These are phyloP conservation scores for Pichia sp. DNA, from an alignment of 1,139 yeast genomes.

Conservation along the genomic window DNA sequence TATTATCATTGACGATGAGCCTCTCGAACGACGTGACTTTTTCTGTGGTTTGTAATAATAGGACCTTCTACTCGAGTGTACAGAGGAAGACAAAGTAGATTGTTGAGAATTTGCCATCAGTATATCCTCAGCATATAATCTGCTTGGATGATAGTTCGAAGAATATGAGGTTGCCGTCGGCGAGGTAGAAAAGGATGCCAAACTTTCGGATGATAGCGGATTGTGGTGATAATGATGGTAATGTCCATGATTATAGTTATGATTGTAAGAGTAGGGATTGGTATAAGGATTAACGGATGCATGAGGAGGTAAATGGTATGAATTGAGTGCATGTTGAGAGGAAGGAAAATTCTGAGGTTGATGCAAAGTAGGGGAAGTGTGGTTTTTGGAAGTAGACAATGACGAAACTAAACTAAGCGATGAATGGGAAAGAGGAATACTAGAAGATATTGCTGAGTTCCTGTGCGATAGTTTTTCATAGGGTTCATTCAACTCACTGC, in stretches of 20 bases:
- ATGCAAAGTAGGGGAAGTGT: slow-evolving; percentile 24
- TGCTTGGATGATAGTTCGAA: slow-evolving; percentile 19
- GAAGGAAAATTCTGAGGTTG: slow-evolving; percentile 14
- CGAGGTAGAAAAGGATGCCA: slow-evolving; percentile 11
- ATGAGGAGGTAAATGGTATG: background rate
- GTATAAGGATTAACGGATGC: background rate
- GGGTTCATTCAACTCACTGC: slow-evolving; percentile 3
- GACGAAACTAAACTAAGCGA: slow-evolving; percentile 8
- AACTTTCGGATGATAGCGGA: slow-evolving; percentile 12
- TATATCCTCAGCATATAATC: slow-evolving; percentile 23
- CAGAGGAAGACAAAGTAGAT: slow-evolving; percentile 13
- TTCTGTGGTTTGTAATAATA: slow-evolving; percentile 25
- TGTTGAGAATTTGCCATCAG: slow-evolving; percentile 6
- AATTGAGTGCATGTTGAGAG: slow-evolving; percentile 15
- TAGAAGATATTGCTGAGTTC: slow-evolving; percentile 2
- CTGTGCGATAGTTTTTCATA: slow-evolving; percentile 1
- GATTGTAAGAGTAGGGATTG: background rate
- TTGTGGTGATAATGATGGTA: slow-evolving; percentile 8
- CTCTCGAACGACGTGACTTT: slow-evolving; percentile 17
- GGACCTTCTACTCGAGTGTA: slow-evolving; percentile 25
- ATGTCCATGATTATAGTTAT: slow-evolving; percentile 5
- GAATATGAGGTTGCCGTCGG: slow-evolving; percentile 7
- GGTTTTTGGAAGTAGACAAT: slow-evolving; percentile 14
- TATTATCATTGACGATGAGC: slow-evolving; percentile 17
- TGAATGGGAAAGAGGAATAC: slow-evolving; percentile 12